These are phyloP conservation scores for Eremochloa ophiuroides DNA, from an alignment of 176 grass and related monocot species.

Conservation along the genomic window DNA sequence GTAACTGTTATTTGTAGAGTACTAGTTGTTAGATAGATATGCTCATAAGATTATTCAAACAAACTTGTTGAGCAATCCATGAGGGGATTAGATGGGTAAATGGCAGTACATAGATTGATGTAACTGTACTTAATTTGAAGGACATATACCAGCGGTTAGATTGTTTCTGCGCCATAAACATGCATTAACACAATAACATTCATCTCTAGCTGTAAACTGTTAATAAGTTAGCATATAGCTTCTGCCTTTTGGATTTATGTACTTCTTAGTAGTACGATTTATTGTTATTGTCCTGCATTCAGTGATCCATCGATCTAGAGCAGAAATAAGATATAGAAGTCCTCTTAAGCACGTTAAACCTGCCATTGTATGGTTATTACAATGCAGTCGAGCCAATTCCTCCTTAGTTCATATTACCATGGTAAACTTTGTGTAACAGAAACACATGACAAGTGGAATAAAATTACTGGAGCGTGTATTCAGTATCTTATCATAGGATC, in stretches of 20 bases:
- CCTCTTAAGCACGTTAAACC: no score
- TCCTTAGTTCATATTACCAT: no score
- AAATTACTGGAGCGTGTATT: no score
- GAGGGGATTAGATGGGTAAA: not conserved
- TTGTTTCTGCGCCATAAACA: not conserved
- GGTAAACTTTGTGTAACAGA: no score
- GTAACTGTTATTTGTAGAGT: not conserved
- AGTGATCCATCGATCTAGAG: no score
- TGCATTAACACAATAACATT: not conserved
- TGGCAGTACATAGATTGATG: not conserved
- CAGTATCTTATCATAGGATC: no score
- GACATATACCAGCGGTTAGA: not conserved
- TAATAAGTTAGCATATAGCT: not conserved
- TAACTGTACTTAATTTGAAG: not conserved
- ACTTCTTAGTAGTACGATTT: not conserved
- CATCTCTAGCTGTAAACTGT: not conserved
- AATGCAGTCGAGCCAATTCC: no score
- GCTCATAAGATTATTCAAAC: not conserved
- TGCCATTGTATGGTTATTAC: no score
- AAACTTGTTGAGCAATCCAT: not conserved
- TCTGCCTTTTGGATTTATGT: not conserved
- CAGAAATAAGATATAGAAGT: no score
- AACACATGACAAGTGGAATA: no score
- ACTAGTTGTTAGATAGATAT: constrained; percentile 1
- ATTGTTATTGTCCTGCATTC: not conserved